These are phyloP conservation scores for Boletus coccyginus DNA, from an alignment of 768 basidiomycete genomes.

Conservation along the genomic window DNA sequence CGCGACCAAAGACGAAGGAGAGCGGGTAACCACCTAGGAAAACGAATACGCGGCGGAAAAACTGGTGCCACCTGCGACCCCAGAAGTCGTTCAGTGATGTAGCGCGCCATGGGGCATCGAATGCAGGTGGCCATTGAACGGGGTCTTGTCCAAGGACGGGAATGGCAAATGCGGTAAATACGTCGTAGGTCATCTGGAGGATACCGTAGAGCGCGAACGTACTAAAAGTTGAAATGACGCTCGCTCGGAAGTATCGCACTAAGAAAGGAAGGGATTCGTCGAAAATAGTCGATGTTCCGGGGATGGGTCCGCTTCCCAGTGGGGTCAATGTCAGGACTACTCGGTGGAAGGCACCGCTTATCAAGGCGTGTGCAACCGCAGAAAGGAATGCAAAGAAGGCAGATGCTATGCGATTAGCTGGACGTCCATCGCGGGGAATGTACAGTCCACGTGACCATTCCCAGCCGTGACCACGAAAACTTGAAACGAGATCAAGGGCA, in stretches of 20 bases:
- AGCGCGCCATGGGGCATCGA: background rate
- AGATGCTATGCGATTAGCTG: background rate
- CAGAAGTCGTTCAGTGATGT: background rate
- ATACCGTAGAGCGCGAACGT: background rate
- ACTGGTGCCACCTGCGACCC: slow-evolving; percentile 3
- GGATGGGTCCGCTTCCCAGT: background rate
- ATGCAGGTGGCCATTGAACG: background rate
- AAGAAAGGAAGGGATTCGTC: background rate
- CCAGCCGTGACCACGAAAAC: background rate
- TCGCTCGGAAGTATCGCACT: background rate
- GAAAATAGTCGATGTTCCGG: background rate
- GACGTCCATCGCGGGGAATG: background rate
- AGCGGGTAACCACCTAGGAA: background rate
- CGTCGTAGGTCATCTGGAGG: background rate
- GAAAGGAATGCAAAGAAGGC: background rate
- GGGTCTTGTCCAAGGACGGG: slow-evolving; percentile 1
- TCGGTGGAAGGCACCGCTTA: background rate
- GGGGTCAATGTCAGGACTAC: background rate
- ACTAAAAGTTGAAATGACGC: background rate
- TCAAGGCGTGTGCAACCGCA: background rate
- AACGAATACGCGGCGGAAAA: background rate
- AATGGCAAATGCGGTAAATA: background rate
- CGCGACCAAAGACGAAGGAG: background rate
- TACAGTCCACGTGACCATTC: background rate
- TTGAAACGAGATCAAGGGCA: background rate